A percentile compares a stretch with the other conserved stretches of the same genome.
Evolutionary conservation across 2,329 filamentous ascomycete species (phyloP).

Genomic region (Hirsutella thompsonii): DNA sequence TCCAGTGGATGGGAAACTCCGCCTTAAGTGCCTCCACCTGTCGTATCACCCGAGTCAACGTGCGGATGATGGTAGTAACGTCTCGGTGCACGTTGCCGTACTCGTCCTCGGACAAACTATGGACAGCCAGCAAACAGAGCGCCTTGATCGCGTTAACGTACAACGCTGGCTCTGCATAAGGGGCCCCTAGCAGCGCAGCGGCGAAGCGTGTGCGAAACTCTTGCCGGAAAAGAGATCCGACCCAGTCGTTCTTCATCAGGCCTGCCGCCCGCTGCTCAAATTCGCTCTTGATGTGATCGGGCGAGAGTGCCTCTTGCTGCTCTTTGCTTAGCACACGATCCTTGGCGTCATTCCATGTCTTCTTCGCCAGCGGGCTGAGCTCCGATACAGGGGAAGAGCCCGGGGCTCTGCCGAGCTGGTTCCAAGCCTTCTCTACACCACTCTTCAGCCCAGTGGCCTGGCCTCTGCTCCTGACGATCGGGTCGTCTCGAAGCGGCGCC

Average conservation of each 20-base stretch:
- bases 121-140: constrained; percentile 55
- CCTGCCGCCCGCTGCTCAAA: constrained; percentile 33
- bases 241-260: constrained; percentile 32
- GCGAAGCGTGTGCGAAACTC: constrained; percentile 53
- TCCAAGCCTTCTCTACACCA: constrained; percentile 33
- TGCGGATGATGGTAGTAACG: constrained; percentile 60
- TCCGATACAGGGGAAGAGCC: constrained; percentile 34
- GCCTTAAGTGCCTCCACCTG: constrained; percentile 56
- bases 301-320: constrained; percentile 39
- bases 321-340: constrained; percentile 36
- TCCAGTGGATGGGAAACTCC: constrained; percentile 58
- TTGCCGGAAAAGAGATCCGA: constrained; percentile 59
- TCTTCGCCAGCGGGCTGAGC: constrained; percentile 37
- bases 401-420: constrained; percentile 30
- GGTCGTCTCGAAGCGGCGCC: constrained; percentile 29
- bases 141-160: constrained; percentile 62
- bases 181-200: constrained; percentile 58
- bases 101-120: constrained; percentile 66
- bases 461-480: constrained; percentile 28
- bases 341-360: constrained; percentile 31
- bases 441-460: constrained; percentile 23
- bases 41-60: constrained; percentile 55
- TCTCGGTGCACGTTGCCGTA: constrained; percentile 80
- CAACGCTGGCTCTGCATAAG: constrained; percentile 54
- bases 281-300: constrained; percentile 34